Percentiles rank a stretch among this genome's conserved stretches.
Conservation (phyloP, 345 rosid genomes). For the Citrus glauca region DNA sequence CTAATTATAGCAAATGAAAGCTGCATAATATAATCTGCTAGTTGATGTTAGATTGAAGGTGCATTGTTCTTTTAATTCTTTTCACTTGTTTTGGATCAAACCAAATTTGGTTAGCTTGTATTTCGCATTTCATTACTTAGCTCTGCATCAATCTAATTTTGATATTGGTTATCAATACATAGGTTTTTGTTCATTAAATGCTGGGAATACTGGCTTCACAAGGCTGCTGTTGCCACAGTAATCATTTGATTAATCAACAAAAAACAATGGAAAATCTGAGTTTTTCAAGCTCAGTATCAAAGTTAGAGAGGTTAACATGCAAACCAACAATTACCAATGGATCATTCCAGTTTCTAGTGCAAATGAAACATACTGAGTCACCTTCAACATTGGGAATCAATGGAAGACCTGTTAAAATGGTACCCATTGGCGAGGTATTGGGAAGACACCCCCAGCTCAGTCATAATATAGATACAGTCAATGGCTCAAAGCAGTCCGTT, state of each 20-base stretch:
- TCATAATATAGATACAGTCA: conserved; percentile 41
- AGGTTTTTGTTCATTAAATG: conserved; percentile 47
- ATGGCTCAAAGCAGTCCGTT: conserved; percentile 45
- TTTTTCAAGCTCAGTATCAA: conserved; percentile 47
- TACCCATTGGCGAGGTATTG: conserved; percentile 65
- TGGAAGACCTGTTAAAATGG: conserved; percentile 70
- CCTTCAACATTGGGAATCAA: conserved; percentile 49
- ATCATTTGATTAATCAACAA: conserved; percentile 21
- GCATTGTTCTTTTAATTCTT: not conserved
- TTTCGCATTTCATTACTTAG: not conserved
- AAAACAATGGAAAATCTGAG: conserved; percentile 45
- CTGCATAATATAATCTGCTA: no score
- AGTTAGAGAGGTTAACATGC: conserved; percentile 32
- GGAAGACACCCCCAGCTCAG: conserved; percentile 37
- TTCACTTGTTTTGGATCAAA: not conserved
- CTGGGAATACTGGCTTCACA: conserved; percentile 73
- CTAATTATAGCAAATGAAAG: no score
- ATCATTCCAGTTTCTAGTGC: conserved; percentile 38
- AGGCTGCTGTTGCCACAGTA: conserved; percentile 44
- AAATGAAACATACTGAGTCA: conserved; percentile 54
- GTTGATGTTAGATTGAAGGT: not conserved
- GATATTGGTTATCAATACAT: not conserved
- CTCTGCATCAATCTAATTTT: not conserved
- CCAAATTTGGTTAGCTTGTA: not conserved
- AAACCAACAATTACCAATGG: conserved; percentile 14